Percentiles rank a stretch among this genome's conserved stretches.
Conservation (phyloP, 2,329 filamentous ascomycete species). For the Hypoxylon sp. region DNA sequence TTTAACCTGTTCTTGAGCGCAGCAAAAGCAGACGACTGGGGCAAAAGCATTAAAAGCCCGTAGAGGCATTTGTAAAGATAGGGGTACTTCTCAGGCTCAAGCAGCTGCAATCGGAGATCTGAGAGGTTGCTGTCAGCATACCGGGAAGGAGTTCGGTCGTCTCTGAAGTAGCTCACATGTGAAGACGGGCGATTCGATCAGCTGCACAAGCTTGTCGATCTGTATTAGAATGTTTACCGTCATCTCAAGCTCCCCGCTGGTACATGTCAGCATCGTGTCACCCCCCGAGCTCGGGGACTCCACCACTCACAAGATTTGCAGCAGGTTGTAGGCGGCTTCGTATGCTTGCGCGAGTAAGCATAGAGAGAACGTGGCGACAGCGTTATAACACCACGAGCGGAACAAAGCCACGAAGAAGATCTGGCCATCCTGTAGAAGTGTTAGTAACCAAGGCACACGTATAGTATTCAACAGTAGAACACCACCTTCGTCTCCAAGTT, state of each 20-base stretch:
- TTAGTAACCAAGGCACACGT: constrained; percentile 14
- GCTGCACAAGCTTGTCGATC: constrained; percentile 96
- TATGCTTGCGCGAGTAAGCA: constrained; percentile 96
- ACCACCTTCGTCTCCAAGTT: constrained; percentile 85
- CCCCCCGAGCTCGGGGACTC: background rate
- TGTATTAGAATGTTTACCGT: constrained; percentile 98
- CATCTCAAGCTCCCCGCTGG: constrained; percentile 94
- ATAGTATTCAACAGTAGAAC: background rate
- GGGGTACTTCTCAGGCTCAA: constrained; percentile 94
- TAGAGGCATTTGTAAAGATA: constrained; percentile 98
- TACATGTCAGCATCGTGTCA: constrained; percentile 29
- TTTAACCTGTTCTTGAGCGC: constrained; percentile 96
- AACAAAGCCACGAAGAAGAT: constrained; percentile 94
- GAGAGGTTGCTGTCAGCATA: constrained; percentile 29
- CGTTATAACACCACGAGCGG: constrained; percentile 97
- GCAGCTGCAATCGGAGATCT: constrained; percentile 92
- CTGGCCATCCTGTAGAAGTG: constrained; percentile 79
- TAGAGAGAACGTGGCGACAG: constrained; percentile 94
- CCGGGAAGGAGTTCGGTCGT: background rate
- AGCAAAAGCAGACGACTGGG: constrained; percentile 95
- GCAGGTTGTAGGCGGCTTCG: constrained; percentile 93
- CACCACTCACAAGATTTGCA: constrained; percentile 84
- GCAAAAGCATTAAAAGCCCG: constrained; percentile 95
- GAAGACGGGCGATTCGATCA: constrained; percentile 96
- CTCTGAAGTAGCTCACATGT: constrained; percentile 73